A percentile compares a stretch with the other conserved stretches of the same genome.
phyloP scores from a whole-genome alignment of 2,329 filamentous ascomycete genomes.

The Xenoacremonium recifei region DNA sequence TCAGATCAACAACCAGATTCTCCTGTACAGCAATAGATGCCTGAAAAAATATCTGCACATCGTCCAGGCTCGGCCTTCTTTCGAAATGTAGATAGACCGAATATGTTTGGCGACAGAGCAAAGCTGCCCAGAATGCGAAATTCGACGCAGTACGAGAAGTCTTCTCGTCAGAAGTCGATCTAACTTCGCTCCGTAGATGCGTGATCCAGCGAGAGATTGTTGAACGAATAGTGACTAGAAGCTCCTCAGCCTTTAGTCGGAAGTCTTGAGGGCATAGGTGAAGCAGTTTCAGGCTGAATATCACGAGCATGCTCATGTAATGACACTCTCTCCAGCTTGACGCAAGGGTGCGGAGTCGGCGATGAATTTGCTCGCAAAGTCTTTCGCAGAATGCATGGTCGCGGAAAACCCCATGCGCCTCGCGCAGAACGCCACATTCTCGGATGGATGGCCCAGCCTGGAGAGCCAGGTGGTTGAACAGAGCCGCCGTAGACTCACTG shows the following conservation, averaged over 20 bases:
- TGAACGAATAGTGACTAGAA: slow-evolving; percentile 41
- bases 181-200: slow-evolving; percentile 44
- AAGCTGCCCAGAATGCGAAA: slow-evolving; percentile 52
- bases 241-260: slow-evolving; percentile 13
- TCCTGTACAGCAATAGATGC: slow-evolving; percentile 27
- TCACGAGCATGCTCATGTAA: slow-evolving; percentile 58
- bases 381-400: slow-evolving; percentile 49
- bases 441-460: slow-evolving; percentile 51
- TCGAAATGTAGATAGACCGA: slow-evolving; percentile 8
- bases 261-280: slow-evolving; percentile 6
- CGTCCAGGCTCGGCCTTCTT: not conserved
- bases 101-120: slow-evolving; percentile 51
- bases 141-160: slow-evolving; percentile 28
- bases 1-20: slow-evolving; percentile 17
- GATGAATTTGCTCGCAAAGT: slow-evolving; percentile 46
- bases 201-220: slow-evolving; percentile 50
- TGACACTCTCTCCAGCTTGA: slow-evolving; percentile 59
- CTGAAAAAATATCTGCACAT: slow-evolving; percentile 17
- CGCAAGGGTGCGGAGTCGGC: slow-evolving; percentile 41
- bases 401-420: slow-evolving; percentile 47
- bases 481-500: slow-evolving; percentile 44
- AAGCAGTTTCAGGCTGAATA: slow-evolving; percentile 43
- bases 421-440: slow-evolving; percentile 35
- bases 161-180: slow-evolving; percentile 34
- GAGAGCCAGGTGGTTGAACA: slow-evolving; percentile 51